These are phyloP conservation scores for Caryopteris hybrid DNA, from an alignment of 305 asterid genomes.

Conservation along the genomic window DNA sequence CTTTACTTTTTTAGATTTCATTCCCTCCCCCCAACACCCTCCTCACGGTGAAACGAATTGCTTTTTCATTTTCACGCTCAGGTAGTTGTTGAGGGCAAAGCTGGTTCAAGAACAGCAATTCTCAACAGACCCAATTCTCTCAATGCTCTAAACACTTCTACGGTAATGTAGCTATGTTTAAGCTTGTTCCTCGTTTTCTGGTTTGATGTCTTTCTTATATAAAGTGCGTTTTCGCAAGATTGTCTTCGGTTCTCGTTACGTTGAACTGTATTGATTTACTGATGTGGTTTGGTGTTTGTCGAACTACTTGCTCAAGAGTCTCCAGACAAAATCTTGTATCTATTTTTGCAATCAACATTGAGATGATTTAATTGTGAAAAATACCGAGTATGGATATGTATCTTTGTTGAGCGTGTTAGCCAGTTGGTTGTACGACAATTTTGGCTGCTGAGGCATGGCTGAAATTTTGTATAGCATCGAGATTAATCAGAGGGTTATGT, in stretches of 20 bases:
- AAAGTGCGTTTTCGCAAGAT: neutral
- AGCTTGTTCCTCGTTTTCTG: neutral
- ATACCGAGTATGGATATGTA: neutral
- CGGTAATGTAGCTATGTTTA: conserved; percentile 27
- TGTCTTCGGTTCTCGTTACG: neutral
- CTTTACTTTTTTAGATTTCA: neutral
- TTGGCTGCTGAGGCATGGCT: neutral
- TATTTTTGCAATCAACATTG: neutral
- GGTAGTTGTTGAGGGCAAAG: conserved; percentile 78
- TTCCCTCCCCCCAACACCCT: neutral
- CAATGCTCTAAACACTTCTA: conserved; percentile 64
- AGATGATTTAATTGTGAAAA: neutral
- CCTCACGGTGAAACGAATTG: neutral
- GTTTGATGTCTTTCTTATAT: neutral
- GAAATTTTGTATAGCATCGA: neutral
- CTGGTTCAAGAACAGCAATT: conserved; percentile 71
- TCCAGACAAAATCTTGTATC: neutral
- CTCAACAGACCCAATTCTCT: conserved; percentile 72
- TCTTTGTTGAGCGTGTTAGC: neutral
- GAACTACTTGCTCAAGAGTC: conserved; percentile 8
- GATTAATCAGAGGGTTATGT: neutral
- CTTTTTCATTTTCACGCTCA: conserved; percentile 26
- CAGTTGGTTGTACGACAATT: neutral
- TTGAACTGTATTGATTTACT: conserved; percentile 6
- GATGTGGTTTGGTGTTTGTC: neutral